Percentiles rank a stretch among this genome's conserved stretches.
Evolutionary conservation across 805 yeast species (phyloP).

Genomic region (Starmera quercuum): DNA sequence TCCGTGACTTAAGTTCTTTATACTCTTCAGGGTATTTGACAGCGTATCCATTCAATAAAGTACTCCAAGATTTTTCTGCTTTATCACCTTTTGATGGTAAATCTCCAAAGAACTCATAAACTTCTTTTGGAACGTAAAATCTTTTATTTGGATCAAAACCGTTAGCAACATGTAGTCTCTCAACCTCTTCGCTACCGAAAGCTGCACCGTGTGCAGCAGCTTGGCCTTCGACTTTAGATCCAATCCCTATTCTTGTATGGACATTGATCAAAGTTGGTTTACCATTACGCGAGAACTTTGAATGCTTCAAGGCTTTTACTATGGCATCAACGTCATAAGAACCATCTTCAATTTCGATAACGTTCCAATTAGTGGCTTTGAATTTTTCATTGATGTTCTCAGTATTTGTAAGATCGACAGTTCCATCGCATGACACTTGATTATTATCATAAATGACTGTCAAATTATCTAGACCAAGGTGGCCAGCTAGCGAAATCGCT

Average conservation of each 20-base stretch:
- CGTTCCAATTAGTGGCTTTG: slow-evolving; percentile 28
- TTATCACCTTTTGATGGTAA: slow-evolving; percentile 16
- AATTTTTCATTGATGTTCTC: slow-evolving; percentile 27
- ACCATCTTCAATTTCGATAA: slow-evolving; percentile 27
- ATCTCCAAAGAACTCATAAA: slow-evolving; percentile 23
- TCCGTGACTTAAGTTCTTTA: slow-evolving; percentile 18
- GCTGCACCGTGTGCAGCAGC: slow-evolving; percentile 30
- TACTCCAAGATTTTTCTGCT: slow-evolving; percentile 18
- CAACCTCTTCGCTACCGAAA: slow-evolving; percentile 24
- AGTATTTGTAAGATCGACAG: slow-evolving; percentile 25
- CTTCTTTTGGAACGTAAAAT: slow-evolving; percentile 19
- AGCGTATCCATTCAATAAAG: slow-evolving; percentile 14
- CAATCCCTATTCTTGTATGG: slow-evolving; percentile 28
- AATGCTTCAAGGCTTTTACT: slow-evolving; percentile 25
- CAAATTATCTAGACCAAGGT: slow-evolving; percentile 27
- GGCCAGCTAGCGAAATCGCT: slow-evolving; percentile 32
- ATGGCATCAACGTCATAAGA: slow-evolving; percentile 22
- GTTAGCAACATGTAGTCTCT: slow-evolving; percentile 11
- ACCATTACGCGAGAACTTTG: slow-evolving; percentile 19
- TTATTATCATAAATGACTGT: slow-evolving; percentile 30
- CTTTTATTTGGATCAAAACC: slow-evolving; percentile 16
- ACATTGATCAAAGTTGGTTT: slow-evolving; percentile 30
- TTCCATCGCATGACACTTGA: slow-evolving; percentile 30
- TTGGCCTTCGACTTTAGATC: slow-evolving; percentile 22
- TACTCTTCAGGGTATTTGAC: slow-evolving; percentile 22